Base-by-base conservation (phyloP, 768 basidiomycete genomes). In the Collybiopsis confluens region DNA sequence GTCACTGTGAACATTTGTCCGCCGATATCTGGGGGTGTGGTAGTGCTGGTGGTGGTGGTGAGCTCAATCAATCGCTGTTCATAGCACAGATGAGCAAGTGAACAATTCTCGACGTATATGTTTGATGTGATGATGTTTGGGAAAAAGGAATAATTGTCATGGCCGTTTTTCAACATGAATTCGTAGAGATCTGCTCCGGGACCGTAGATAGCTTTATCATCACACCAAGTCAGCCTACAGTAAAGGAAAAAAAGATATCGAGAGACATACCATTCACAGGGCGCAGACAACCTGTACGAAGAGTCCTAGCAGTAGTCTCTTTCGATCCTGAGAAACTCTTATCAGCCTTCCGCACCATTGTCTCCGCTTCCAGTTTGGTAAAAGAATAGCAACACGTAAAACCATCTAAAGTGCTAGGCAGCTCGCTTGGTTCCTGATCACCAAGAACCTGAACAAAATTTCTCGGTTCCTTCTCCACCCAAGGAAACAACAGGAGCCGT, bases 271-370 rank as follows among this genome's bases (percentile, higher is more conserved):
- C 71, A 47, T 74, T 74, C 3, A 72, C 73, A 3, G 73, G 73
- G 15, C 74, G 71, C n/a, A 75, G 60, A 56, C 68, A 68, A 1
- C 73, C 72, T 8, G 73, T 75, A 26, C 69, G 65, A 13, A 75
- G 60, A 27, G 59, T 21, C n/a, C n/a, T n/a, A n/a, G n/a, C n/a
- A 10, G 8, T 48, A 21, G n/a, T 20, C 7, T 21, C 44, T 5
- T 15, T 21, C 7, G 46, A n/a, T 7, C 46, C 46, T 9, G 33
- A 18, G 8, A 9, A 11, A 11, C 10, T 18, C 4, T 35, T 9
- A 36, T 48, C 46, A n/a, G 46, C 24, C 9, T 13, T 24, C 27
- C 33, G 21, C 9, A 48, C 30, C 9, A 48, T 16, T 4, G n/a
- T 30, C 73, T 6, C 75, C 4, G 27, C 24, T 20, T n/a, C n/a